Base-by-base conservation (phyloP, 1,139 yeast species). In the Yamadazyma blattariae region DNA sequence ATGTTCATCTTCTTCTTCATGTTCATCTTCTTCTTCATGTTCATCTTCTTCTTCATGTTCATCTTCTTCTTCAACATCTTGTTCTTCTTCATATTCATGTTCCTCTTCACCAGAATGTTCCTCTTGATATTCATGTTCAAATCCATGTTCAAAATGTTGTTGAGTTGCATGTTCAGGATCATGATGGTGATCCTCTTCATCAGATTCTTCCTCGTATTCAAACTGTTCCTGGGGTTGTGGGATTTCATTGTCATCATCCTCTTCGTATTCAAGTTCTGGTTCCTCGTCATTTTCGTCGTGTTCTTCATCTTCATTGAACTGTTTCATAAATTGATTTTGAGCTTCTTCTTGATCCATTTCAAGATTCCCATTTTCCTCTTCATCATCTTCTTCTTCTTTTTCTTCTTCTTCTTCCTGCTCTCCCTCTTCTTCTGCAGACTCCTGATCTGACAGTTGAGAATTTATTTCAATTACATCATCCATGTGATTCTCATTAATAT, bases 271-370 rank as follows among this genome's bases (percentile, higher is more conserved):
- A 12, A 26, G 32, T 3, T 19, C 37, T n/a, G 13, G 23, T 10
- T 34, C 32, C 21, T 29, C 29, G n/a, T 26, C 32, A 7, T 27
- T 24, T 23, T 38, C 35, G 7, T 17, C 30, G 5, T 17, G 19
- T 33, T 17, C 32, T 11, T 34, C 36, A 4, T 33, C 31, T 4
- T 33, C 30, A 3, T 21, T 34, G 31, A 15, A 18, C 33, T 11
- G 24, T 25, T 4, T 7, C 16, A 15, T 21, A 18, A 7, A n/a
- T n/a, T 34, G 29, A 22, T n/a, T n/a, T 22, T 5, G 24, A 22
- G 10, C 27, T 12, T 26, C 19, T 23, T 25, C 27, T 12, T 26
- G 25, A 22, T 25, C 35, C 17, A 23, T 32, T n/a, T n/a, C n/a
- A n/a, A n/a, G n/a, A n/a, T n/a, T n/a, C 10, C 29, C 38, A 4